These are phyloP conservation scores for Byssochlamys sp. DNA, from an alignment of 2,329 filamentous ascomycete genomes.

Conservation along the genomic window DNA sequence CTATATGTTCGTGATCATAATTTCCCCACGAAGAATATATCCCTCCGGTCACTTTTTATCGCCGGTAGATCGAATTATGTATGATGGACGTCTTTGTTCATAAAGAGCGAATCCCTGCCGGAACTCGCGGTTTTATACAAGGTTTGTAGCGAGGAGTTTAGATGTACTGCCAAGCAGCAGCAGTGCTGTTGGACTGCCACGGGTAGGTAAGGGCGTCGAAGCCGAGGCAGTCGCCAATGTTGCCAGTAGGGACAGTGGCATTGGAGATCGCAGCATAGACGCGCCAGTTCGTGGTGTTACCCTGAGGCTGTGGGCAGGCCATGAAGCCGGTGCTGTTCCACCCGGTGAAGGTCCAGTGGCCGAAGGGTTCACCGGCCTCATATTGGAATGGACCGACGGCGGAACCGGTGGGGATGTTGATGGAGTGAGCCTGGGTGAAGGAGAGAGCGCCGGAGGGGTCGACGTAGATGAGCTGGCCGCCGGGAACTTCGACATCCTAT, in stretches of 20 bases:
- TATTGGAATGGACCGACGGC: slow-evolving; percentile 42
- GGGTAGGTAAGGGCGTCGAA: slow-evolving; percentile 29
- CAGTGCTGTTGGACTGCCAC: slow-evolving; percentile 10
- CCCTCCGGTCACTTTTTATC: neutral
- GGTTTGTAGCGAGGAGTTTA: slow-evolving; percentile 12
- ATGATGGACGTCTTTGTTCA: neutral
- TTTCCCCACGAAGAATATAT: neutral
- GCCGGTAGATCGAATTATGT: neutral
- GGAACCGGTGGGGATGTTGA: slow-evolving; percentile 43
- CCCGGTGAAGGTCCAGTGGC: slow-evolving; percentile 23
- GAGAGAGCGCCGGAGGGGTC: slow-evolving; percentile 44
- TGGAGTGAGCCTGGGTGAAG: slow-evolving; percentile 50
- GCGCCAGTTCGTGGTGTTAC: slow-evolving; percentile 23
- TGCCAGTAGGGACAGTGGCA: slow-evolving; percentile 31
- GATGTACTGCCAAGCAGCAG: slow-evolving; percentile 34
- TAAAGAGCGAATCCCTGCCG: neutral
- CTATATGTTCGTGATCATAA: too few relatives aligned
- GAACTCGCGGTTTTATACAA: too few relatives aligned
- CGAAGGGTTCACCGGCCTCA: slow-evolving; percentile 16
- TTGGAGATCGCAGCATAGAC: slow-evolving; percentile 34
- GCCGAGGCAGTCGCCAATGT: slow-evolving; percentile 28
- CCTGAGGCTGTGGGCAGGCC: slow-evolving; percentile 29
- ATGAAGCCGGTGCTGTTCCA: slow-evolving; percentile 33
- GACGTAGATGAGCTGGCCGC: slow-evolving; percentile 55
- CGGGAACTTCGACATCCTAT: slow-evolving; percentile 47